These are phyloP conservation scores for Nicotiana obtusifolia DNA, from an alignment of 257 asterid species.

Conservation along the genomic window DNA sequence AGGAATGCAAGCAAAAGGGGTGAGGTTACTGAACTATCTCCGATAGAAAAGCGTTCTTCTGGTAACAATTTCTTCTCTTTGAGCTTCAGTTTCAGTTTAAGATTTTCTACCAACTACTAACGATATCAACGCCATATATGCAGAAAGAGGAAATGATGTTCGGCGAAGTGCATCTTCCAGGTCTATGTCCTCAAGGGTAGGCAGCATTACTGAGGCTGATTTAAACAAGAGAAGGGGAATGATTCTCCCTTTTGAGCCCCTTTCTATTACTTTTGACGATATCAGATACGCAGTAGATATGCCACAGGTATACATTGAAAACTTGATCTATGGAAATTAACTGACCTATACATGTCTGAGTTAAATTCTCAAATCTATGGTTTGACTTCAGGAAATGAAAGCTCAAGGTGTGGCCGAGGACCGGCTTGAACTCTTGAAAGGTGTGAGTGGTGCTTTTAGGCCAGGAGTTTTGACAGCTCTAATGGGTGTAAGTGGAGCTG, in stretches of 20 bases:
- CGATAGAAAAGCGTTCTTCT: conserved; percentile 5
- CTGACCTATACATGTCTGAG: neutral
- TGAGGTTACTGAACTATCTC: conserved; percentile 26
- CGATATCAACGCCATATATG: neutral
- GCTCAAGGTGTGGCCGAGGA: conserved; percentile 49
- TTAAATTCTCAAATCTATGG: neutral
- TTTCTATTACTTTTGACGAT: conserved; percentile 62
- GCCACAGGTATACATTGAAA: conserved; percentile 49
- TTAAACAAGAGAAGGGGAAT: conserved; percentile 58
- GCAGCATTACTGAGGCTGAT: conserved; percentile 29
- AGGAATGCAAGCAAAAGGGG: conserved; percentile 34
- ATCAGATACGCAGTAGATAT: conserved; percentile 69
- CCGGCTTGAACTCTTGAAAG: conserved; percentile 58
- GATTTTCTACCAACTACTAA: neutral
- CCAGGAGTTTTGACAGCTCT: conserved; percentile 81
- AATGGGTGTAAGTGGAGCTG: conserved; percentile 87
- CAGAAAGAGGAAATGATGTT: conserved; percentile 32
- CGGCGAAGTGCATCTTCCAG: conserved; percentile 34
- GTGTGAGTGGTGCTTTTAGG: conserved; percentile 70
- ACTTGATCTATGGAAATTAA: neutral
- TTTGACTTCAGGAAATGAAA: conserved; percentile 56
- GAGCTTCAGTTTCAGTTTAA: neutral
- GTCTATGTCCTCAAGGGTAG: conserved; percentile 39
- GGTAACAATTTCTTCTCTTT: neutral
- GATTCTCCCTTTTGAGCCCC: conserved; percentile 81